Evolutionary conservation across 2,329 filamentous ascomycete genomes (phyloP).

Genomic region (Huntiella bhutanensis): DNA sequence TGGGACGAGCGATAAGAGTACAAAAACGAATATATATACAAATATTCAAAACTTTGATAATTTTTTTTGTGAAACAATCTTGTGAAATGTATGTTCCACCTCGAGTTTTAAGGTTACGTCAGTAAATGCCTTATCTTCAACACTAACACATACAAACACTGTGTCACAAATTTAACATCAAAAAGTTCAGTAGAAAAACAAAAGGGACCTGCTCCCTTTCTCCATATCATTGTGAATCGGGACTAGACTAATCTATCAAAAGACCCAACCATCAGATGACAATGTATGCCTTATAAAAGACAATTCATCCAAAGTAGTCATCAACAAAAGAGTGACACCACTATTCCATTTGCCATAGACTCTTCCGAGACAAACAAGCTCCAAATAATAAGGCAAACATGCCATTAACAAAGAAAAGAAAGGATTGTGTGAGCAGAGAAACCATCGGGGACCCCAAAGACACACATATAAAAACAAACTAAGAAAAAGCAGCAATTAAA

Average conservation of each 20-base stretch:
- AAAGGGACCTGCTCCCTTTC: constrained; percentile 3
- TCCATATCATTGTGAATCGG: not conserved
- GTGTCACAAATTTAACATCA: not conserved
- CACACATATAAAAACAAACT: constrained; percentile 16
- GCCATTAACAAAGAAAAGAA: not conserved
- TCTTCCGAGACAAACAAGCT: not conserved
- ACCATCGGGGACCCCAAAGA: constrained; percentile 14
- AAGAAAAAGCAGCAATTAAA: constrained; percentile 4
- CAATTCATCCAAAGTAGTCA: too few relatives aligned
- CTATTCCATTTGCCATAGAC: not conserved
- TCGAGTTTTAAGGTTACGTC: not conserved
- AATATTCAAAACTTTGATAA: too few relatives aligned
- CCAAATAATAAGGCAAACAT: not conserved
- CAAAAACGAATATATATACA: too few relatives aligned
- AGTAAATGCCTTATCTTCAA: not conserved
- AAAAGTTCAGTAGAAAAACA: not conserved
- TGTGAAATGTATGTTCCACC: not conserved
- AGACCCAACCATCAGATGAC: too few relatives aligned
- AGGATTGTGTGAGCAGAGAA: constrained; percentile 5
- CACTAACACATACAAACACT: not conserved
- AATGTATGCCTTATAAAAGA: too few relatives aligned
- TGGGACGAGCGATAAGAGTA: too few relatives aligned
- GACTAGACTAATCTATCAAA: too few relatives aligned
- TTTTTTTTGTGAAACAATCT: too few relatives aligned
- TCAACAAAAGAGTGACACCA: not conserved